Evolutionary conservation across 257 asterid species (phyloP).

Genomic region (Nicotiana noctiflora): DNA sequence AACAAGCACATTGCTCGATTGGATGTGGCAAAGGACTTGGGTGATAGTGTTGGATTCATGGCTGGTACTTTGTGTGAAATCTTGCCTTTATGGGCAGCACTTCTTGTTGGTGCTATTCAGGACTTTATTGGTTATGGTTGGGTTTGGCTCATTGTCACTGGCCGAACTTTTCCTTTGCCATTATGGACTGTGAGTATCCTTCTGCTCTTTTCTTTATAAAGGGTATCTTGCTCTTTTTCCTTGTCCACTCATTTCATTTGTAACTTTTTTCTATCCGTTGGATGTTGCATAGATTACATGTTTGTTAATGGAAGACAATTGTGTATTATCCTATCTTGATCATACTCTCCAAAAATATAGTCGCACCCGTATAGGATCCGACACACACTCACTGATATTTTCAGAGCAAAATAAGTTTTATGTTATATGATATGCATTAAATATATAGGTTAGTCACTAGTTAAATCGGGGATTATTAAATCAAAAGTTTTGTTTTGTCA

Average conservation of each 20-base stretch:
- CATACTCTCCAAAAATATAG: no score
- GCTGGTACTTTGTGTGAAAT: conserved; percentile 42
- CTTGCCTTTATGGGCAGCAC: conserved; percentile 48
- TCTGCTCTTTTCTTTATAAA: neutral
- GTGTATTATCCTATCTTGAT: no score
- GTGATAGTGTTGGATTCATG: conserved; percentile 47
- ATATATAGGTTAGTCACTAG: neutral
- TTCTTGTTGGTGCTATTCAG: conserved; percentile 38
- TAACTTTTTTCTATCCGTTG: neutral
- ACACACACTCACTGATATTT: no score
- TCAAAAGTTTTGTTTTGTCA: neutral
- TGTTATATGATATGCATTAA: neutral
- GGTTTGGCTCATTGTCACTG: conserved; percentile 47
- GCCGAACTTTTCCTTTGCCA: conserved; percentile 30
- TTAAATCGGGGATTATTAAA: neutral
- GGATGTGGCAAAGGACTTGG: conserved; percentile 53
- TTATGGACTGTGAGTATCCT: conserved; percentile 38
- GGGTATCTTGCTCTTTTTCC: neutral
- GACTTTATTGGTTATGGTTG: conserved; percentile 43
- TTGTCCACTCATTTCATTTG: neutral
- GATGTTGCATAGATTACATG: neutral
- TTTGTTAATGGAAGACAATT: neutral
- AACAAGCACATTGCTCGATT: conserved; percentile 33
- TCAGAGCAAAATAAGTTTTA: neutral
- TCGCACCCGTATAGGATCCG: no score